A percentile compares a stretch with the other conserved stretches of the same genome.
These are phyloP conservation scores for Backusella sp. DNA, from an alignment of 192 early-diverging fungal genomes.

Conservation along the genomic window DNA sequence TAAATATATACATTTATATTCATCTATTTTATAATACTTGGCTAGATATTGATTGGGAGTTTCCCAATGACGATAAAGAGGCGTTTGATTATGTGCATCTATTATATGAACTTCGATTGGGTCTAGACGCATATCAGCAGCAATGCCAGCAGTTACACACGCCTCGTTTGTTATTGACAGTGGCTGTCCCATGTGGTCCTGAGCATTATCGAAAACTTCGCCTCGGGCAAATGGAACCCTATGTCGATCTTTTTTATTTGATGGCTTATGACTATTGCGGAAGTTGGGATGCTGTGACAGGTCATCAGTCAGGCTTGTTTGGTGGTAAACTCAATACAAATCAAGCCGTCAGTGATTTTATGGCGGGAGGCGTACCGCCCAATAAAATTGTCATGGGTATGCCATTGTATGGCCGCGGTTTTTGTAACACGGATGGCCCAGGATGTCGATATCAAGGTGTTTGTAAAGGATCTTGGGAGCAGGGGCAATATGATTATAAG, in stretches of 20 bases:
- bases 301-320: constrained; percentile 89
- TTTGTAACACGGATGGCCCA: constrained; percentile 78
- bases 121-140: constrained; percentile 58
- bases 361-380: constrained; percentile 71
- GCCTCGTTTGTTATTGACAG: constrained; percentile 59
- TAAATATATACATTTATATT: background rate
- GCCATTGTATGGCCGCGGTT: constrained; percentile 92
- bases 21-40: background rate
- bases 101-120: constrained; percentile 66
- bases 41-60: constrained; percentile 78
- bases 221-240: constrained; percentile 59
- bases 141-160: constrained; percentile 16
- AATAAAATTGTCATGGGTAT: constrained; percentile 88
- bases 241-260: constrained; percentile 79
- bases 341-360: constrained; percentile 71
- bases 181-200: constrained; percentile 66
- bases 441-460: constrained; percentile 65
- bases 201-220: constrained; percentile 61
- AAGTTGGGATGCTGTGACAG: constrained; percentile 61
- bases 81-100: constrained; percentile 77
- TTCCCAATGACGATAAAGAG: constrained; percentile 74
- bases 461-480: constrained; percentile 82
- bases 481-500: constrained; percentile 91
- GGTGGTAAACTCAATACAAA: constrained; percentile 58
- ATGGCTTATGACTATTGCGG: constrained; percentile 90